A percentile compares a stretch with the other conserved stretches of the same genome.
phyloP scores from a whole-genome alignment of 768 basidiomycete genomes.

The Boletus fagicola region DNA sequence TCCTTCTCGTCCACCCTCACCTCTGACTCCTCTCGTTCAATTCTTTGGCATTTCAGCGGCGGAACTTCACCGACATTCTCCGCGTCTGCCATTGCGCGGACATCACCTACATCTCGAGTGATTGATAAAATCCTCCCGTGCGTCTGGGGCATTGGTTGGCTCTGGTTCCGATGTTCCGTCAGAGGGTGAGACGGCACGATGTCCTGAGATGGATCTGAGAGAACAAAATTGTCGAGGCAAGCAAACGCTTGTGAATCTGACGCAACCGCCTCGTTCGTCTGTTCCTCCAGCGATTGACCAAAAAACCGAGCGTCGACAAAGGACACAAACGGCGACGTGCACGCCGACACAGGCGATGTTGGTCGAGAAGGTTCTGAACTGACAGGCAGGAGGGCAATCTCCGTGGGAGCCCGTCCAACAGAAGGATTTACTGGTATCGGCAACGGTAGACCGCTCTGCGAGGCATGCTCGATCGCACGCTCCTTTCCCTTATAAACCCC shows the following conservation, averaged over 20 bases:
- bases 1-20: background rate
- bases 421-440: background rate
- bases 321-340: background rate
- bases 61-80: slow-evolving; percentile 6
- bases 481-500: slow-evolving; percentile 7
- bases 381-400: background rate
- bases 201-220: background rate
- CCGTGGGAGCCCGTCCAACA: background rate
- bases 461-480: background rate
- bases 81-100: background rate
- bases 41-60: slow-evolving; percentile 15
- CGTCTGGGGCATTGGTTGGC: background rate
- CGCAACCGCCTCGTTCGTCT: background rate
- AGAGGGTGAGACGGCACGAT: background rate
- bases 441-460: background rate
- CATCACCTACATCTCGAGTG: background rate
- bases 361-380: background rate
- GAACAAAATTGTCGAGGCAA: slow-evolving; percentile 17
- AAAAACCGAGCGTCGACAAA: background rate
- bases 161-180: background rate
- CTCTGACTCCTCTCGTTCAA: slow-evolving; percentile 7
- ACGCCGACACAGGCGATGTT: background rate
- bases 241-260: slow-evolving; percentile 12
- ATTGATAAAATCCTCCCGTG: background rate
- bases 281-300: background rate